phyloP scores from a whole-genome alignment of 176 grass and related monocot genomes.

The Bolboschoenus planiculmis region DNA sequence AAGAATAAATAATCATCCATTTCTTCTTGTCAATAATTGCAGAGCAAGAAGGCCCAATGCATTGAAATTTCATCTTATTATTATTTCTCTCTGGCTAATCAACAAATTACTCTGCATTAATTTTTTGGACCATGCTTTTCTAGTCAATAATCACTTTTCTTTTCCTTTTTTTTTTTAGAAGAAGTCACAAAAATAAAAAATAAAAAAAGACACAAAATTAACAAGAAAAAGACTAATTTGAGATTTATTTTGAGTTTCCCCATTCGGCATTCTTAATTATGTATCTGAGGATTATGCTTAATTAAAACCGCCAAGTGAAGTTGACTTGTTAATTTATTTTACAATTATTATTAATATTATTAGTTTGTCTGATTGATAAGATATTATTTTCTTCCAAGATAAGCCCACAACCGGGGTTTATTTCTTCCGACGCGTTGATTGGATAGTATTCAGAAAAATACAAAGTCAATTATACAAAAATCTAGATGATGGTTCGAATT shows the following conservation, averaged over 20 bases:
- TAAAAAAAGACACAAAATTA: background rate
- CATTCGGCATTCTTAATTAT: background rate
- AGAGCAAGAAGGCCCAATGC: too few species aligned
- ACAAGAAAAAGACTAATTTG: too few species aligned
- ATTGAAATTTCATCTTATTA: too few species aligned
- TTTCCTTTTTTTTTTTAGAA: background rate
- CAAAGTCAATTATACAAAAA: constrained; percentile 3
- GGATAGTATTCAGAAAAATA: background rate
- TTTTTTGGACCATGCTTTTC: too few species aligned
- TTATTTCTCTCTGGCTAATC: too few species aligned
- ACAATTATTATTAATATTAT: background rate
- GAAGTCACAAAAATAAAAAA: background rate
- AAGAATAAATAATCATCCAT: background rate
- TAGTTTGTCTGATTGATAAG: background rate
- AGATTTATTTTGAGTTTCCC: background rate
- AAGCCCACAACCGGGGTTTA: background rate
- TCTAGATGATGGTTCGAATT: background rate
- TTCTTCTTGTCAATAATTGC: too few species aligned
- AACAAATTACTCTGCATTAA: too few species aligned
- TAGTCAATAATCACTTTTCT: background rate
- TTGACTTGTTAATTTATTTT: background rate
- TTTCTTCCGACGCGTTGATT: background rate
- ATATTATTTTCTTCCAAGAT: background rate
- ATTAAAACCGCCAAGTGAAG: background rate
- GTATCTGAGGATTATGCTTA: background rate